Evolutionary conservation across 176 grass and related monocot species (phyloP), one percentile per base, ranked within the genome.

Genomic region (Areca catechu): DNA sequence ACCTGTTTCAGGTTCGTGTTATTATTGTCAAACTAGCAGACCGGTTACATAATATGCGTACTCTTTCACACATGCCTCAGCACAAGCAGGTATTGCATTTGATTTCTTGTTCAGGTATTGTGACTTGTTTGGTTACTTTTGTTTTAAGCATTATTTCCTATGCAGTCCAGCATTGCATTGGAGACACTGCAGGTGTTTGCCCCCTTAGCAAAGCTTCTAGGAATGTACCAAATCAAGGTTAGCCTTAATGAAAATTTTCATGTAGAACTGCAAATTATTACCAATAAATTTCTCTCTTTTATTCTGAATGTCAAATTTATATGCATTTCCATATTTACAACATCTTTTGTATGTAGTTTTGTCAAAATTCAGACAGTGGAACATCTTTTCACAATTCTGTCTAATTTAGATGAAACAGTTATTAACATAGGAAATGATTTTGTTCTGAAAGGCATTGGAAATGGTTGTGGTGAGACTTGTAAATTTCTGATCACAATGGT

Each of bases 151-250:
- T 28, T 5, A 34, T 54, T 20, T 73, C 67, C 15, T 58, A 77
- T 85, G 53, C 76, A 97, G 93, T 74, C 67, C 66, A 73, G 77
- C 55, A 97, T 97, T 17, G 81, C 93, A 48, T 76, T 67, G 60
- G 93, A 97, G 72, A 97, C 93, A 52, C 70, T 85, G 57, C 79
- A 97, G 76, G 93, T 97, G 48, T 97, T 97, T 78, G 93, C 93
- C 28, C 93, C 93, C 58, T 78, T 97, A 73, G 93, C 93, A 37
- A 97, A 92, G 83, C 87, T 91, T 72, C 81, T 97, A 53, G 93
- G 93, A 57, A 97, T 97, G 87, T 97, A 97, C 70, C 80, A 76
- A 78, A 91, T 97, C 71, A 97, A 97, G 93, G 93, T 97, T 79
- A 68, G 17, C 69, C 4, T 34, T 75, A 27, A 29, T 74, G 50